Percentiles rank a stretch among this genome's conserved stretches.
Conservation (phyloP, 106 monocot species). For the Dactylorhiza incarnata region DNA sequence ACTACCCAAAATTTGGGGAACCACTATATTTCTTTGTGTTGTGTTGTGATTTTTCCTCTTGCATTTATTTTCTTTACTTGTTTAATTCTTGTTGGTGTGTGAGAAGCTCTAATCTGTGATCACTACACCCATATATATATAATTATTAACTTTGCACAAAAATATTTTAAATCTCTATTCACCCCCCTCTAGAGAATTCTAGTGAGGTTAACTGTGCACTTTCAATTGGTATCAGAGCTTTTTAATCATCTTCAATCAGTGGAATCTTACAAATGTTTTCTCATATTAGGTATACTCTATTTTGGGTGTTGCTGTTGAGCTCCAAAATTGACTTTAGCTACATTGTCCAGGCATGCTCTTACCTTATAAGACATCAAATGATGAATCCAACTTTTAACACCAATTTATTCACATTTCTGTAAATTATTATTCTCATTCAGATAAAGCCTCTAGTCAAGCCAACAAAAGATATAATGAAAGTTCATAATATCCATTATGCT, state of each 20-base stretch:
- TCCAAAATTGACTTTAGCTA: constrained; percentile 88
- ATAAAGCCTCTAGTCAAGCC: constrained; percentile 84
- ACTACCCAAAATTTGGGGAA: no score
- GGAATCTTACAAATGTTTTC: constrained; percentile 6
- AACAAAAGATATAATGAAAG: constrained; percentile 95
- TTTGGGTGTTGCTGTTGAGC: constrained; percentile 84
- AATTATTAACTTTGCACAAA: no score
- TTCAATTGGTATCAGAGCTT: no score
- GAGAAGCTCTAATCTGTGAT: no score
- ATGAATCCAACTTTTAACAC: not conserved
- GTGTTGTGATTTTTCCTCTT: no score
- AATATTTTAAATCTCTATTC: no score
- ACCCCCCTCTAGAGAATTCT: no score
- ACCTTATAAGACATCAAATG: not conserved
- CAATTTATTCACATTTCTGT: not conserved
- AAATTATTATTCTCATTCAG: constrained; percentile 35
- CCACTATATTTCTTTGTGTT: no score
- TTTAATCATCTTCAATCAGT: not conserved
- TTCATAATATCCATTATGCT: constrained; percentile 65
- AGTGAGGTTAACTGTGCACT: no score
- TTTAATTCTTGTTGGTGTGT: no score
- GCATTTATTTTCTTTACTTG: no score
- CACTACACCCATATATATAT: no score
- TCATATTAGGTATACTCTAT: constrained; percentile 80
- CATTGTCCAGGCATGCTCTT: constrained; percentile 51